phyloP scores from a whole-genome alignment of 768 basidiomycete genomes.

The Boletus eberwhitei region DNA sequence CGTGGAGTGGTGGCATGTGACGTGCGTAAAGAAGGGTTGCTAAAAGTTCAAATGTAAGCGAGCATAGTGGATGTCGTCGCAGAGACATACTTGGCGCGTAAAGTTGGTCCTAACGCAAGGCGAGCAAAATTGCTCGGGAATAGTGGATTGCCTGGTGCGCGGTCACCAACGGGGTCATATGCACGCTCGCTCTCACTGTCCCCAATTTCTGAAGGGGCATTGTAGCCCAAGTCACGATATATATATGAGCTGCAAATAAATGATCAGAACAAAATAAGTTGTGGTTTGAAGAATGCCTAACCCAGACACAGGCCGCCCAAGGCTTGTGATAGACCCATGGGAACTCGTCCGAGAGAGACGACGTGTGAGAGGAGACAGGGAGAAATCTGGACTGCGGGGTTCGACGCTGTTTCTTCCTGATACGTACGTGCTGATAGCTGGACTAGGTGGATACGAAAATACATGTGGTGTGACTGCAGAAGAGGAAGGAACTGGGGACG shows the following conservation, averaged over 20 bases:
- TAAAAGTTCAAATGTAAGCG: slow-evolving; percentile 8
- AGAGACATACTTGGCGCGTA: slow-evolving; percentile 49
- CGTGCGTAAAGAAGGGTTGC: slow-evolving; percentile 26
- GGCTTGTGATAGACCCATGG: slow-evolving; percentile 25
- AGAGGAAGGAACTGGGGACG: slow-evolving; percentile 34
- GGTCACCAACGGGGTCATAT: slow-evolving; percentile 57
- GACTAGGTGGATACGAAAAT: slow-evolving; percentile 23
- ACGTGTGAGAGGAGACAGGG: slow-evolving; percentile 16
- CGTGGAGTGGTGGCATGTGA: slow-evolving; percentile 11
- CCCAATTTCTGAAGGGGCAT: slow-evolving; percentile 20
- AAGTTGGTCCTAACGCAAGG: slow-evolving; percentile 61
- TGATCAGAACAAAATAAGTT: not conserved
- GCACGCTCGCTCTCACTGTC: slow-evolving; percentile 29
- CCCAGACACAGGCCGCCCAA: slow-evolving; percentile 26
- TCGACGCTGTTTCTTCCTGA: slow-evolving; percentile 24
- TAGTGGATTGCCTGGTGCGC: slow-evolving; percentile 69
- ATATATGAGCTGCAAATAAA: slow-evolving; percentile 10
- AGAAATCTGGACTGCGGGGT: slow-evolving; percentile 26
- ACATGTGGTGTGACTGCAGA: slow-evolving; percentile 26
- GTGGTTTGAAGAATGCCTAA: slow-evolving; percentile 4
- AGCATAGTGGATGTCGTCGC: not conserved
- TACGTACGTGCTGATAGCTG: slow-evolving; percentile 10
- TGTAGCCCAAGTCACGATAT: slow-evolving; percentile 14
- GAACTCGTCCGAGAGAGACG: slow-evolving; percentile 25
- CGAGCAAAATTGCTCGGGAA: slow-evolving; percentile 81